A percentile compares a stretch with the other conserved stretches of the same genome.
Evolutionary conservation across 495 filamentous ascomycete species (phyloP).

Genomic region (Hypoxylon perforatum): DNA sequence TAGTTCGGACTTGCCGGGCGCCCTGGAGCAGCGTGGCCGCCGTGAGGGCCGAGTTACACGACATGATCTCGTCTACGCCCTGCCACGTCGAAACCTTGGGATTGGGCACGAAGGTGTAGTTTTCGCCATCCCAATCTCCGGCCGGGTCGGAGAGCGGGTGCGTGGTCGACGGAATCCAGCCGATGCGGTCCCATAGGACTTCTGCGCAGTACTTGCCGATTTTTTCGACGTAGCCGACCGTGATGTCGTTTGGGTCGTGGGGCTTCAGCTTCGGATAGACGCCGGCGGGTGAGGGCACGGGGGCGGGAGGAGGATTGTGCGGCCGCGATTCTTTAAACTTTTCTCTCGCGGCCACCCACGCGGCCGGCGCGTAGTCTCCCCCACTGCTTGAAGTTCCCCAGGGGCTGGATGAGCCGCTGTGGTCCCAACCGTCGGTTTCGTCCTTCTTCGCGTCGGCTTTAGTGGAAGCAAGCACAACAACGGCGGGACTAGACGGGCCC

Average conservation of each 20-base stretch:
- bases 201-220: not conserved
- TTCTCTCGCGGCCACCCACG: too few species aligned
- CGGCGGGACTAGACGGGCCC: too few species aligned
- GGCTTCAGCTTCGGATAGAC: constrained; percentile 19
- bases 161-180: constrained; percentile 17
- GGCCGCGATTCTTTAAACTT: too few species aligned
- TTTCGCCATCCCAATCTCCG: too few species aligned
- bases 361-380: too few species aligned
- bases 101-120: not conserved
- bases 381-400: too few species aligned
- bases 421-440: too few species aligned
- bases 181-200: constrained; percentile 16
- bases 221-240: not conserved
- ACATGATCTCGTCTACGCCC: constrained; percentile 15
- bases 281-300: too few species aligned
- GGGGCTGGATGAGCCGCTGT: too few species aligned
- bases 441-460: too few species aligned
- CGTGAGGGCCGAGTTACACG: constrained; percentile 13
- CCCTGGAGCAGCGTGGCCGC: constrained; percentile 11
- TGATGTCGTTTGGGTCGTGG: constrained; percentile 16
- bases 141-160: not conserved
- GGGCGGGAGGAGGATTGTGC: too few species aligned
- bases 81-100: not conserved
- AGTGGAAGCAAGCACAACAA: too few species aligned
- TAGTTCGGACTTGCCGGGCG: not conserved